Percentiles rank a stretch among this genome's conserved stretches.
phyloP scores from a whole-genome alignment of 2,329 filamentous ascomycete species.

The Pyricularia grisea region DNA sequence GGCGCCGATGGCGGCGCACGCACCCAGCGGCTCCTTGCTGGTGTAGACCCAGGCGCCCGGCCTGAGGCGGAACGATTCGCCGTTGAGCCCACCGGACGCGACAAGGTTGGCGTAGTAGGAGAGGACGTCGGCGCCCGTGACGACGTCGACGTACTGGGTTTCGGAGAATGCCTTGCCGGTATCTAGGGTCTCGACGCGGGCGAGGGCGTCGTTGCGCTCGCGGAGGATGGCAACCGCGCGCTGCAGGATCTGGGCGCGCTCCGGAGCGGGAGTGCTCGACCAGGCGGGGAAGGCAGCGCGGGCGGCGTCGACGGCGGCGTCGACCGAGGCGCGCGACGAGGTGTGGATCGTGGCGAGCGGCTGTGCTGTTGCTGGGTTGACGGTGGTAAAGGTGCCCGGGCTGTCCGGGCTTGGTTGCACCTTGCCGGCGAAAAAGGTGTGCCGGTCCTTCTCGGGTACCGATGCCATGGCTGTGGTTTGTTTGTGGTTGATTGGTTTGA shows the following conservation, averaged over 20 bases:
- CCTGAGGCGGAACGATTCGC: slow-evolving; percentile 56
- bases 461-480: not conserved
- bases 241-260: slow-evolving; percentile 69
- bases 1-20: slow-evolving; percentile 55
- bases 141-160: slow-evolving; percentile 74
- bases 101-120: slow-evolving; percentile 60
- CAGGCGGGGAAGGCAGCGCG: slow-evolving; percentile 63
- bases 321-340: slow-evolving; percentile 57
- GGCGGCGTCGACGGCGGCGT: slow-evolving; percentile 64
- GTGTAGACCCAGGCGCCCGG: slow-evolving; percentile 56
- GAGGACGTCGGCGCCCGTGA: slow-evolving; percentile 59
- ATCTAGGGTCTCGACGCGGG: slow-evolving; percentile 70
- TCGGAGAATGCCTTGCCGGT: slow-evolving; percentile 82
- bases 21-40: slow-evolving; percentile 55
- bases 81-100: slow-evolving; percentile 50
- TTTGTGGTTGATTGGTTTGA: not conserved
- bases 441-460: slow-evolving; percentile 27
- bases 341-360: slow-evolving; percentile 63
- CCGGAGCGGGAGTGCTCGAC: slow-evolving; percentile 66
- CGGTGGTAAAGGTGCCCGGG: slow-evolving; percentile 55
- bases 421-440: slow-evolving; percentile 69
- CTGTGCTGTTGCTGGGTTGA: slow-evolving; percentile 64
- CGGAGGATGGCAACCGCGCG: slow-evolving; percentile 67
- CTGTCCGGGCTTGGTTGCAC: slow-evolving; percentile 51
- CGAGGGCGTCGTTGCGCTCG: slow-evolving; percentile 69